Conservation (phyloP, 228 moss, liverwort and hornwort genomes). For the Sphagnum magellanicum region DNA sequence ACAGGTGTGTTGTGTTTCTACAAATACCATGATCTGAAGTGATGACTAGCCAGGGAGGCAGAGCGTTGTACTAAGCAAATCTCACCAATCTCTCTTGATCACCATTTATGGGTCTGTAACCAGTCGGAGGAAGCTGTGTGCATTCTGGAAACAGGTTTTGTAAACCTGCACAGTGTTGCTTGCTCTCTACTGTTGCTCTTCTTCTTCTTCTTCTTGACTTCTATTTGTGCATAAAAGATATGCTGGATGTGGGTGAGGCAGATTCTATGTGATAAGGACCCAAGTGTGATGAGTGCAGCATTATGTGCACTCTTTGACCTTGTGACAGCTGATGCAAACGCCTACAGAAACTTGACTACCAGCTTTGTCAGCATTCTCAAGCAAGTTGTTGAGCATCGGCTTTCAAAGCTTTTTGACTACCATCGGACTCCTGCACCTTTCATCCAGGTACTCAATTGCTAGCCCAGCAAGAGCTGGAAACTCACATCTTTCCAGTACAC, state of each 20-base stretch:
- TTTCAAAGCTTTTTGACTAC: slow-evolving; percentile 82
- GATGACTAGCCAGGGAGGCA: not conserved
- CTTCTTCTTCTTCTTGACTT: not conserved
- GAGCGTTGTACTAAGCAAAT: not conserved
- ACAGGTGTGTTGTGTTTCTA: slow-evolving; percentile 31
- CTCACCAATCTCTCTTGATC: too few relatives aligned
- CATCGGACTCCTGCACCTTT: slow-evolving; percentile 90
- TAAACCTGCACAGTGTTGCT: not conserved
- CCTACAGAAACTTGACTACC: slow-evolving; percentile 64
- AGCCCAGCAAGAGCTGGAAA: not conserved
- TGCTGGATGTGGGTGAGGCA: slow-evolving; percentile 21
- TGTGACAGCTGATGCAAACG: slow-evolving; percentile 59
- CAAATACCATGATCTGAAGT: not conserved
- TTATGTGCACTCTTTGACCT: slow-evolving; percentile 85
- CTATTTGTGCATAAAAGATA: not conserved
- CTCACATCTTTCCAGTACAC: not conserved
- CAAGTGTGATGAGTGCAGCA: slow-evolving; percentile 96
- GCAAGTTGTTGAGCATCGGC: slow-evolving; percentile 82
- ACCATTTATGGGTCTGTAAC: too few relatives aligned
- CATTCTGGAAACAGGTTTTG: not conserved
- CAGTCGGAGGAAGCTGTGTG: not conserved
- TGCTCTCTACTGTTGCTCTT: not conserved
- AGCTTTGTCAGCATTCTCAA: slow-evolving; percentile 91
- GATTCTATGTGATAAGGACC: slow-evolving; percentile 83
- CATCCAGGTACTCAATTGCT: slow-evolving; percentile 49